A percentile compares a stretch with the other conserved stretches of the same genome.
Evolutionary conservation across 495 filamentous ascomycete genomes (phyloP).

Genomic region (Venustampulla echinocandica): DNA sequence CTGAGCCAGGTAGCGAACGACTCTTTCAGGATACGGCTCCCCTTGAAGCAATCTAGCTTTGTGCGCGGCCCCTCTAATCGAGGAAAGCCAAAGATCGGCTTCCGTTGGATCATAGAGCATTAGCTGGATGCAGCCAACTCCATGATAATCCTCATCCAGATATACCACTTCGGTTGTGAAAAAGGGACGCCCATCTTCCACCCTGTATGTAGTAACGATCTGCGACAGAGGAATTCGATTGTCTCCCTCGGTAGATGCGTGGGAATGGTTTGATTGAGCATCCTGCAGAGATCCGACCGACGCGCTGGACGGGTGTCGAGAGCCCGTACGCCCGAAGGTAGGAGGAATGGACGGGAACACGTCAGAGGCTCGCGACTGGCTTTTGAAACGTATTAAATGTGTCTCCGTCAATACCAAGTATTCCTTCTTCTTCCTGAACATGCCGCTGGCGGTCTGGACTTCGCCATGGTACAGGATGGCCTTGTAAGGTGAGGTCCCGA

Average conservation of each 20-base stretch:
- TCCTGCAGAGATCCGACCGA: conserved; percentile 57
- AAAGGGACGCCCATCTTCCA: conserved; percentile 71
- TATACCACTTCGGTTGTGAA: conserved; percentile 72
- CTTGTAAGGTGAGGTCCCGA: conserved; percentile 2
- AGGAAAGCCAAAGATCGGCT: conserved; percentile 63
- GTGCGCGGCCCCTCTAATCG: conserved; percentile 54
- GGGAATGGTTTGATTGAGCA: conserved; percentile 36
- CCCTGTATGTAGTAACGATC: conserved; percentile 66
- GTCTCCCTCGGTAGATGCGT: conserved; percentile 40
- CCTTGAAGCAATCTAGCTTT: conserved; percentile 41
- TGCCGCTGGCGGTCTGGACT: conserved; percentile 68
- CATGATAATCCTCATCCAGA: conserved; percentile 62
- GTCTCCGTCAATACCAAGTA: conserved; percentile 86
- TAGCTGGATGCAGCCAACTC: conserved; percentile 53
- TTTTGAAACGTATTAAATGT: conserved; percentile 76
- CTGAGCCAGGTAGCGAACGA: conserved; percentile 55
- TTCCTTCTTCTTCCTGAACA: conserved; percentile 79
- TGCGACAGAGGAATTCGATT: conserved; percentile 58
- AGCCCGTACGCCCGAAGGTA: conserved; percentile 31
- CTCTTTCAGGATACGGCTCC: conserved; percentile 47
- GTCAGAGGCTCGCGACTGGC: conserved; percentile 59
- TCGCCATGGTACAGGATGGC: conserved; percentile 47
- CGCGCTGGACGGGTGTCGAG: conserved; percentile 46
- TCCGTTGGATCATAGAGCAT: conserved; percentile 67
- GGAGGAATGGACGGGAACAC: conserved; percentile 46